These are phyloP conservation scores for Verticillium dahliae DNA, from an alignment of 2,329 filamentous ascomycete species.

Conservation along the genomic window DNA sequence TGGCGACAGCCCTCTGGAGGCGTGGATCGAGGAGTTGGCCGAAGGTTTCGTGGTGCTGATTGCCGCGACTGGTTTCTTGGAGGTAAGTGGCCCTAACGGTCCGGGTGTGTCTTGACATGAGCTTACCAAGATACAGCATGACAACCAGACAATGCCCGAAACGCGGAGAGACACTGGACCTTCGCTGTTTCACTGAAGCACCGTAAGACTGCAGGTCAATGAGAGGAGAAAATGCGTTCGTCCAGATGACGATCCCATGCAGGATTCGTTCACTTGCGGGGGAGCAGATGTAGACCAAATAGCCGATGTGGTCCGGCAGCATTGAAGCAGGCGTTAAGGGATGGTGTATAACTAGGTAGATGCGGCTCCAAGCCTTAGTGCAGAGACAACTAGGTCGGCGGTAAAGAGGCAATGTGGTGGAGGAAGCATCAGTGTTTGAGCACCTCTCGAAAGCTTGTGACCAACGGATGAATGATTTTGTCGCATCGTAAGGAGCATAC, in stretches of 20 bases:
- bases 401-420: neutral
- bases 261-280: neutral
- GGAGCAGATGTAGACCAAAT: neutral
- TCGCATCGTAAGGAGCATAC: too few species aligned
- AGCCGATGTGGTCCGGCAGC: conserved; percentile 4
- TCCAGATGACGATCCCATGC: neutral
- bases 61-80: conserved; percentile 73
- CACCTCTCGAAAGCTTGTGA: neutral
- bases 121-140: conserved; percentile 24
- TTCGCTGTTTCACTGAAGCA: conserved; percentile 31
- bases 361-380: neutral
- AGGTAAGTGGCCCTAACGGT: conserved; percentile 50
- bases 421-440: neutral
- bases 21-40: conserved; percentile 68
- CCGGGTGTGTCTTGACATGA: neutral
- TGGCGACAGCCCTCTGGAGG: conserved; percentile 35
- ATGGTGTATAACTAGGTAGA: neutral
- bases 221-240: neutral
- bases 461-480: too few species aligned
- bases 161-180: conserved; percentile 21
- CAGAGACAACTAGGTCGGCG: neutral
- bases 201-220: neutral
- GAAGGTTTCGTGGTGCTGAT: conserved; percentile 82
- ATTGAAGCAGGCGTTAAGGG: conserved; percentile 11
- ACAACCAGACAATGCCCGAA: conserved; percentile 29